Evolutionary conservation across 2,329 filamentous ascomycete species (phyloP), one percentile per base, ranked within the genome.

Genomic region (Aspergillus nomiae): DNA sequence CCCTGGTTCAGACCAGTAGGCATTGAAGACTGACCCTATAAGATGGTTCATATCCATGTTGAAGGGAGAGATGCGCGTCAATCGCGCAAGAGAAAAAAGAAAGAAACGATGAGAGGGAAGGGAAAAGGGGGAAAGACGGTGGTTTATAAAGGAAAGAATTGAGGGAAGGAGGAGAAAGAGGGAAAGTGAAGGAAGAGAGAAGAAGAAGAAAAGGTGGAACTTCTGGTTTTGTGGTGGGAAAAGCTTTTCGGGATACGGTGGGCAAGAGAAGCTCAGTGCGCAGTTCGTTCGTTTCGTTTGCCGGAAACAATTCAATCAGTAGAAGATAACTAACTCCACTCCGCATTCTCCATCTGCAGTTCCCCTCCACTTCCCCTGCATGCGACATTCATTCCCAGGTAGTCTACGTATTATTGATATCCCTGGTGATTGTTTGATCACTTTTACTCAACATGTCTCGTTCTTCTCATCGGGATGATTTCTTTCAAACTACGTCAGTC

Each of bases 401-500:
- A 48, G 45, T 26, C 45, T 14, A 14, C 45, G 8, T 16, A 16
- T 36, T 8, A 16, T 7, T 7, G 4, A 34, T 12, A n/a, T 12
- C 26, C 26, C 26, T 5, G 32, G 32, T 34, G 32, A 34, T 34
- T 34, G 32, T 12, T 34, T 4, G 11, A 11, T 41, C 19, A 9
- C 10, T 34, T 34, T 34, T n/a, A 7, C 16, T 32, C 48, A 51
- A 21, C 6, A 89, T 87, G 83, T 90, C 91, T 77, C 85, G 87
- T 66, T 90, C 91, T 32, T 85, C 86, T 57, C 87, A 96, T 73
- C 85, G 89, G 58, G 89, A 90, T 34, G 88, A 95, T 74, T 98
- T 96, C 82, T 98, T 98, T 75, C 92, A 97, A 78, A 96, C 93
- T 34, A 91, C 94, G 92, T 95, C 81, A 79, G 89, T 76, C 65